Evolutionary conservation across 257 asterid species (phyloP).

Genomic region (Lycium ferocissimum): DNA sequence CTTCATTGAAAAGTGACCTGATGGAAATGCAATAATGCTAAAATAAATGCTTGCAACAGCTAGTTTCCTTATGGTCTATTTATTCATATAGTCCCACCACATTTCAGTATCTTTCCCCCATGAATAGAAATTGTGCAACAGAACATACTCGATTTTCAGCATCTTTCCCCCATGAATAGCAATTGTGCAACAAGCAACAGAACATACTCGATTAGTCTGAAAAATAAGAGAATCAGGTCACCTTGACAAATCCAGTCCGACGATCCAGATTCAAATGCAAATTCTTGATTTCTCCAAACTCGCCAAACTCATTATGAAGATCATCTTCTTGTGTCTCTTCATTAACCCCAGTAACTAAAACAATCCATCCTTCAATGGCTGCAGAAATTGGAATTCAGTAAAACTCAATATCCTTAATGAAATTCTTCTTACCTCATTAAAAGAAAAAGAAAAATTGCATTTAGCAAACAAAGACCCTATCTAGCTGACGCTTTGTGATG

Average conservation of each 20-base stretch:
- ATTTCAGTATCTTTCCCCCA: neutral
- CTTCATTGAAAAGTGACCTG: neutral
- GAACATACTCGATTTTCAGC: neutral
- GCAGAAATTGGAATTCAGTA: conserved; percentile 36
- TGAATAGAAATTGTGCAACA: neutral
- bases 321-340: conserved; percentile 99
- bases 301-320: conserved; percentile 75
- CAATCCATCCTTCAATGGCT: conserved; percentile 99
- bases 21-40: neutral
- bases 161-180: neutral
- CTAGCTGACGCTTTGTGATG: neutral
- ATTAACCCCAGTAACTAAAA: conserved; percentile 92
- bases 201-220: neutral
- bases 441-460: neutral
- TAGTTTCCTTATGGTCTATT: neutral
- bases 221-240: conserved; percentile 32
- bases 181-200: neutral
- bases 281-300: conserved; percentile 84
- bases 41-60: neutral
- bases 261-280: conserved; percentile 97
- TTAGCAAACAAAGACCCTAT: neutral
- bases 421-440: conserved; percentile 19
- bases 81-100: neutral
- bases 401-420: neutral
- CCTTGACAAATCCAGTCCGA: conserved; percentile 96